These are phyloP conservation scores for Artemisia annua DNA, from an alignment of 129 eudicot species.

Conservation along the genomic window DNA sequence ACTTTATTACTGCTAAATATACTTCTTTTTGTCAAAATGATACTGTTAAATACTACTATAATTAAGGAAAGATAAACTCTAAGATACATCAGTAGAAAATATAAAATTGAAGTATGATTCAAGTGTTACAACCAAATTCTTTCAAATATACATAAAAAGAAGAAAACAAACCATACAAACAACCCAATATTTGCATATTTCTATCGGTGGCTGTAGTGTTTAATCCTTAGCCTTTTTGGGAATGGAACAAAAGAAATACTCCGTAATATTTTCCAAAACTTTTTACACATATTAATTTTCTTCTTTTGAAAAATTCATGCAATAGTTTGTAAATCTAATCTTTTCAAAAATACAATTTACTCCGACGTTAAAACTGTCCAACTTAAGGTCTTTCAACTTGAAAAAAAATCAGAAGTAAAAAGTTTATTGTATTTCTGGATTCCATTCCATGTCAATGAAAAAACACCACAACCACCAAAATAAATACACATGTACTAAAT, in stretches of 20 bases:
- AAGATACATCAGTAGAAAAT: no score
- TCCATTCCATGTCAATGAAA: slow-evolving; percentile 15
- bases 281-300: no score
- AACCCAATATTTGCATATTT: not conserved
- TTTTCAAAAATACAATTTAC: not conserved
- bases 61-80: no score
- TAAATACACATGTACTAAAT: slow-evolving; percentile 21
- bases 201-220: not conserved
- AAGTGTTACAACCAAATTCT: not conserved
- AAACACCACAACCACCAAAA: slow-evolving; percentile 30
- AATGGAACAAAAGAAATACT: no score
- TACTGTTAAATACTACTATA: no score
- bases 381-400: not conserved
- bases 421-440: slow-evolving; percentile 6
- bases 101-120: not conserved
- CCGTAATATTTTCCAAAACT: no score
- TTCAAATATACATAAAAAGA: not conserved
- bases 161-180: not conserved
- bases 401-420: not conserved
- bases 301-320: no score
- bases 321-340: not conserved
- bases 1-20: no score
- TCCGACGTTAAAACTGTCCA: not conserved
- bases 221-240: no score
- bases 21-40: no score